Evolutionary conservation across 768 basidiomycete species (phyloP).

Genomic region (Mycena sanguinolenta): DNA sequence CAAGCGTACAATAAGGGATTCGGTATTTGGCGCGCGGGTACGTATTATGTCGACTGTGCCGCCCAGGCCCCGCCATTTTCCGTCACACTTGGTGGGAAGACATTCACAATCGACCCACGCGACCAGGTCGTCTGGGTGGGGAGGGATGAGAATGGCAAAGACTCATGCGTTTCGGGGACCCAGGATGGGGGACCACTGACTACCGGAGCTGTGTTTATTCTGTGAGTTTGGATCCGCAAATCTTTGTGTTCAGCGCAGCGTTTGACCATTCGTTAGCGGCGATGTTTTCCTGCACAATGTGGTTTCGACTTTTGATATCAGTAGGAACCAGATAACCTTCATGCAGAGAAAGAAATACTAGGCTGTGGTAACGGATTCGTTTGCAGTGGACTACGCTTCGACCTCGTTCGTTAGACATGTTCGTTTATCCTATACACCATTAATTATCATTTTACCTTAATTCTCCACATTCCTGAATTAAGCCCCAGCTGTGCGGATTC

Average conservation of each 20-base stretch:
- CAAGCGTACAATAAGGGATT: conserved; percentile 32
- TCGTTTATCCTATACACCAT: no score
- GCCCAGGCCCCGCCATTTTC: conserved; percentile 38
- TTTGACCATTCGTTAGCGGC: conserved; percentile 23
- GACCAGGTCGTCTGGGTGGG: conserved; percentile 35
- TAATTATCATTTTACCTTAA: no score
- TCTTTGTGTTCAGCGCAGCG: background rate
- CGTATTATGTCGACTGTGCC: conserved; percentile 35
- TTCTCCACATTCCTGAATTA: no score
- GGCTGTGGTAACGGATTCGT: background rate
- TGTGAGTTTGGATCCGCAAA: conserved; percentile 36
- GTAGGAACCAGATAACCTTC: conserved; percentile 29
- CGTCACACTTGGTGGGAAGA: conserved; percentile 33
- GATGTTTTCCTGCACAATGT: conserved; percentile 35
- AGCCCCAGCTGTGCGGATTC: no score
- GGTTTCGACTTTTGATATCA: conserved; percentile 37
- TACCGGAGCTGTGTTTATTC: conserved; percentile 34
- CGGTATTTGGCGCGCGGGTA: conserved; percentile 24
- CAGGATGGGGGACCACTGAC: conserved; percentile 37
- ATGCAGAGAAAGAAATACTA: conserved; percentile 24
- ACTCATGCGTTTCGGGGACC: conserved; percentile 34
- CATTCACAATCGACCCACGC: conserved; percentile 33
- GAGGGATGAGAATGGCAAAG: conserved; percentile 26
- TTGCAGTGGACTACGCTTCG: no score
- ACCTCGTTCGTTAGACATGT: no score